Conservation (phyloP, 805 yeast species). For the Candida fluviatilis region DNA sequence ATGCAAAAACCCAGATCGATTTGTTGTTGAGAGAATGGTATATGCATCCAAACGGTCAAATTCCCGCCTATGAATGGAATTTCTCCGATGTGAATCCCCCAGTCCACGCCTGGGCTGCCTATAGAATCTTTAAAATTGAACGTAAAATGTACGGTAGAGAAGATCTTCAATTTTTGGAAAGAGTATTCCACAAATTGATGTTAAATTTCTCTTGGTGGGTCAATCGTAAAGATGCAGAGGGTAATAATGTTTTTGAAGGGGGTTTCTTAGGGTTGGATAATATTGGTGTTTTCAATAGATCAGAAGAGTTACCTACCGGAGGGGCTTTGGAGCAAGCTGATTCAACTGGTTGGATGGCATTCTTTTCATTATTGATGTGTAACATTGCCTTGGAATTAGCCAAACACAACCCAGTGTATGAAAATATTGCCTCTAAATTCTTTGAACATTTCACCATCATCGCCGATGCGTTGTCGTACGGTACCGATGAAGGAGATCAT, state of each 20-base stretch:
- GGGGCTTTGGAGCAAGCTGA: constrained; percentile 91
- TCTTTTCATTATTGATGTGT: constrained; percentile 84
- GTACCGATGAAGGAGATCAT: constrained; percentile 36
- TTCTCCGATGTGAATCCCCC: constrained; percentile 96
- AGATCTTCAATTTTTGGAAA: constrained; percentile 78
- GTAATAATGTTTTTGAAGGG: constrained; percentile 89
- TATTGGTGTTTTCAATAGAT: constrained; percentile 87
- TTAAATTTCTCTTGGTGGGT: constrained; percentile 98
- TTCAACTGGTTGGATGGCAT: constrained; percentile 98
- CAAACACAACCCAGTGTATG: constrained; percentile 79
- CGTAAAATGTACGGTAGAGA: constrained; percentile 77
- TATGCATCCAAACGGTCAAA: constrained; percentile 97
- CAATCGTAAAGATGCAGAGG: constrained; percentile 80
- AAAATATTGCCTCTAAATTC: constrained; percentile 89
- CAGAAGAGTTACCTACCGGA: constrained; percentile 91
- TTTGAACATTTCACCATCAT: constrained; percentile 89
- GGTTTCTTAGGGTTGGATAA: constrained; percentile 92
- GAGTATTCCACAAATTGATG: constrained; percentile 88
- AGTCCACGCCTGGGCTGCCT: constrained; percentile 94
- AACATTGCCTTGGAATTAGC: constrained; percentile 90
- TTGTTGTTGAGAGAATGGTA: constrained; percentile 91
- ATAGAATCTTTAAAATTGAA: constrained; percentile 82
- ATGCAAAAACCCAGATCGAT: constrained; percentile 85
- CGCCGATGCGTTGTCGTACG: constrained; percentile 89
- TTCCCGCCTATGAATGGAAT: constrained; percentile 97